Percentiles rank a stretch among this genome's conserved stretches.
Conservation (phyloP, 148 eudicot species). For the Vaccinium darrowii region DNA sequence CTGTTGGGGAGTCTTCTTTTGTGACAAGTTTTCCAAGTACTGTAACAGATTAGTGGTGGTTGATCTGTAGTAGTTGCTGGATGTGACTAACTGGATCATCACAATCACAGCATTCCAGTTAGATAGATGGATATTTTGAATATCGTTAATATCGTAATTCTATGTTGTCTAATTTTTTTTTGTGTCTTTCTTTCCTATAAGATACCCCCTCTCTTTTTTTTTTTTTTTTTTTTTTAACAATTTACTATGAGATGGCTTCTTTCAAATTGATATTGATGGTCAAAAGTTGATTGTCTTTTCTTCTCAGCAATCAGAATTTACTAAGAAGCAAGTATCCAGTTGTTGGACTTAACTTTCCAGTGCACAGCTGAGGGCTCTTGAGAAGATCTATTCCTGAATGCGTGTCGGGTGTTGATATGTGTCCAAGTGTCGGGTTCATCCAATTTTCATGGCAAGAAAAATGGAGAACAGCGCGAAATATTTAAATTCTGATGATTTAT, state of each 20-base stretch:
- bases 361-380: background rate
- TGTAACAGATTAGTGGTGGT: constrained; percentile 12
- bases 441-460: background rate
- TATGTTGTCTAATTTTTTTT: background rate
- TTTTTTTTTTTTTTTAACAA: no score
- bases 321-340: background rate
- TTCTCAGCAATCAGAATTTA: background rate
- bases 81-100: constrained; percentile 18
- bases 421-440: background rate
- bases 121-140: no score
- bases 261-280: background rate
- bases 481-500: background rate
- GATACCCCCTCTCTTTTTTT: no score
- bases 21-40: background rate
- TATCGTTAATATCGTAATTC: background rate
- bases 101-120: background rate
- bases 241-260: no score
- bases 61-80: constrained; percentile 3
- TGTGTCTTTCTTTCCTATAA: background rate
- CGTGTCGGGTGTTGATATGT: background rate
- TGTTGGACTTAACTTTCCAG: background rate
- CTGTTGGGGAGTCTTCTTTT: background rate
- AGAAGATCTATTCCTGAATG: background rate
- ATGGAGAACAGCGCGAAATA: background rate
- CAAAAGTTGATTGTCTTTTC: background rate